Evolutionary conservation across 83 land plant genomes (phyloP).

Genomic region (Thuja plicata): DNA sequence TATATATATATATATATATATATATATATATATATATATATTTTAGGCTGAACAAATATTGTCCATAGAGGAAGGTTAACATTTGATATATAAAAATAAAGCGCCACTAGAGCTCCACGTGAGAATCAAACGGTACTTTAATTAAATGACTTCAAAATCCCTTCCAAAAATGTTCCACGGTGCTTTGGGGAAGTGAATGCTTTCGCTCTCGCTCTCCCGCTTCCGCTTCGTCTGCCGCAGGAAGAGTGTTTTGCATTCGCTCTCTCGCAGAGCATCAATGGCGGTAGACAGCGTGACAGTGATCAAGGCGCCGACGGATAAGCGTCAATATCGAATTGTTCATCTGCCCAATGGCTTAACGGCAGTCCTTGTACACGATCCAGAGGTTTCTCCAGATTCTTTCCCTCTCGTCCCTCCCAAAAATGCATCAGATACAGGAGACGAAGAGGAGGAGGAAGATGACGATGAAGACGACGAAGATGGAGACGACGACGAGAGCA

Average conservation of each 20-base stretch:
- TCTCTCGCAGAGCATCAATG: background rate
- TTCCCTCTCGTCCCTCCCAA: background rate
- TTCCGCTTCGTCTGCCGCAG: background rate
- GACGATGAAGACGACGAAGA: constrained; percentile 17
- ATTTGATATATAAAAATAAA: background rate
- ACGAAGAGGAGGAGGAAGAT: constrained; percentile 18
- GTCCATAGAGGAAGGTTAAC: too few relatives aligned
- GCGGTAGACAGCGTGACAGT: constrained; percentile 27
- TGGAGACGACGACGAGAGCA: constrained; percentile 33
- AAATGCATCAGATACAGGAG: constrained; percentile 10
- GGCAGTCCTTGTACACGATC: constrained; percentile 67
- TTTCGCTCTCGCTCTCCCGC: background rate
- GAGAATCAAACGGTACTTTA: background rate
- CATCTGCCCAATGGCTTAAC: constrained; percentile 49
- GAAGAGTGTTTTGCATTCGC: background rate
- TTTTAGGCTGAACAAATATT: too few relatives aligned
- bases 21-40: too few relatives aligned
- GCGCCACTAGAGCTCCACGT: background rate
- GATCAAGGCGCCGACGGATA: constrained; percentile 59
- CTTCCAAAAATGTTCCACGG: background rate
- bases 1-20: too few relatives aligned
- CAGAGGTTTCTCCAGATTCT: constrained; percentile 42
- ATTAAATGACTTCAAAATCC: background rate
- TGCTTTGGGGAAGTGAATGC: background rate
- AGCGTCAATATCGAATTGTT: constrained; percentile 43